Evolutionary conservation across 768 basidiomycete species (phyloP).

Genomic region (Amanita muscaria): DNA sequence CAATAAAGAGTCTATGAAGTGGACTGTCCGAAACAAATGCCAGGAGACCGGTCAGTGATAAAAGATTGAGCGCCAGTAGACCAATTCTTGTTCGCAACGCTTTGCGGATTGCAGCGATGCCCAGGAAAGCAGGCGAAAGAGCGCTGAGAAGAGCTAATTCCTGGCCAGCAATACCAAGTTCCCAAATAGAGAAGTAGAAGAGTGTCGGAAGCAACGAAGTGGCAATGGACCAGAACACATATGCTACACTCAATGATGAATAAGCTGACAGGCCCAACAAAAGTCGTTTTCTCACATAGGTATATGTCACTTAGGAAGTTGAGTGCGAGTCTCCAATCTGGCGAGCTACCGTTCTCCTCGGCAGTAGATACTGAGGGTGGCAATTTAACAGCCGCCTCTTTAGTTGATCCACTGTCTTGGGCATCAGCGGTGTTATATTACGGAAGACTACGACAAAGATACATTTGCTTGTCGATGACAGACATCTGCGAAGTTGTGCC

Average conservation of each 20-base stretch:
- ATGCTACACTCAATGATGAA: conserved; percentile 37
- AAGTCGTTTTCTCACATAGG: conserved; percentile 39
- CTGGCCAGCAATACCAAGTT: conserved; percentile 75
- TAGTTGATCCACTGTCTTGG: conserved; percentile 4
- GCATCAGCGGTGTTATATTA: conserved; percentile 16
- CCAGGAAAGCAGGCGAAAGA: conserved; percentile 60
- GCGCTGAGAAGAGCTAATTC: conserved; percentile 68
- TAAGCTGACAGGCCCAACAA: conserved; percentile 5
- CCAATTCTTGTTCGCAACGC: conserved; percentile 43
- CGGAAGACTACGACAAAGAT: conserved; percentile 35
- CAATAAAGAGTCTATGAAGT: conserved; percentile 44
- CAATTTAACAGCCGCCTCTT: not conserved
- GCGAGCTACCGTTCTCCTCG: not conserved
- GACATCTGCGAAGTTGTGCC: conserved; percentile 11
- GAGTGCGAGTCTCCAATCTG: not conserved
- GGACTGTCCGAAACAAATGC: conserved; percentile 47
- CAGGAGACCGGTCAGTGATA: conserved; percentile 44
- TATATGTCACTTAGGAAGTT: conserved; percentile 39
- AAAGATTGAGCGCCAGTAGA: conserved; percentile 35
- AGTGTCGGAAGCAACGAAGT: conserved; percentile 72
- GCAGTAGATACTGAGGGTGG: no score
- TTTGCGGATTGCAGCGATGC: conserved; percentile 31
- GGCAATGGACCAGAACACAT: conserved; percentile 76
- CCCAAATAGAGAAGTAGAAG: conserved; percentile 92
- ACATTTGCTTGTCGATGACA: conserved; percentile 29